A percentile compares a stretch with the other conserved stretches of the same genome.
phyloP scores from a whole-genome alignment of 768 basidiomycete species.

The Leucosporidium creatinivorum region DNA sequence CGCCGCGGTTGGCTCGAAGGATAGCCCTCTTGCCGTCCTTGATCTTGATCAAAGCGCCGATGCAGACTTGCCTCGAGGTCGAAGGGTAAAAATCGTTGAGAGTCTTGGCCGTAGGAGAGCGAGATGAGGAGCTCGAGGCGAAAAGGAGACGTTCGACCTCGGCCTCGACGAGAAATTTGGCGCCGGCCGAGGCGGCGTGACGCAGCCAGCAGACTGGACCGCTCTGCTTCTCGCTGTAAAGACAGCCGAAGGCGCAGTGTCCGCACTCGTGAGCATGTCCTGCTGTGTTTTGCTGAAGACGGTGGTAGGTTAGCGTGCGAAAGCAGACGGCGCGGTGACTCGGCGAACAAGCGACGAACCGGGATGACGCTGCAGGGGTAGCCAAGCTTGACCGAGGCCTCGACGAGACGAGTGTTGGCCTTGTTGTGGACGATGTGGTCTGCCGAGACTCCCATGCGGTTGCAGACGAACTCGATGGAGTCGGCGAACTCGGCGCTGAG shows the following conservation, averaged over 20 bases:
- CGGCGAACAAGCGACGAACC: not conserved
- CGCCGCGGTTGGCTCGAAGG: constrained; percentile 21
- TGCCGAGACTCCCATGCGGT: constrained; percentile 34
- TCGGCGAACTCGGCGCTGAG: constrained; percentile 26
- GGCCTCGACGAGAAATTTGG: constrained; percentile 26
- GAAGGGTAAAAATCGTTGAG: constrained; percentile 21
- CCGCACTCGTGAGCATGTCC: constrained; percentile 32
- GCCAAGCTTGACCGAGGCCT: constrained; percentile 19
- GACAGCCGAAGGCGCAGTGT: constrained; percentile 33
- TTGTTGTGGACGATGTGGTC: constrained; percentile 30
- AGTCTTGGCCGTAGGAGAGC: constrained; percentile 1
- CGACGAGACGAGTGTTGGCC: constrained; percentile 25
- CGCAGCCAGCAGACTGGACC: constrained; percentile 27
- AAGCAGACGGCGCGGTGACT: not conserved
- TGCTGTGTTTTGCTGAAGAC: constrained; percentile 31
- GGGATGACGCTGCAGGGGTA: constrained; percentile 22
- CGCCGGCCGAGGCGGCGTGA: constrained; percentile 31
- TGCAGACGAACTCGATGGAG: constrained; percentile 32
- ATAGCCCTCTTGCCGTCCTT: constrained; percentile 18
- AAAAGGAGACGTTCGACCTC: constrained; percentile 33
- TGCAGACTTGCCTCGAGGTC: constrained; percentile 11
- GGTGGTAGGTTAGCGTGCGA: too few relatives aligned
- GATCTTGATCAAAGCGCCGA: constrained; percentile 31
- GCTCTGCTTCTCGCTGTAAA: constrained; percentile 32
- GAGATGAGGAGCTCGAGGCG: not conserved